A percentile compares a stretch with the other conserved stretches of the same genome.
Conservation (phyloP, 2,329 filamentous ascomycete genomes). For the Xylariomycetidae sp. region DNA sequence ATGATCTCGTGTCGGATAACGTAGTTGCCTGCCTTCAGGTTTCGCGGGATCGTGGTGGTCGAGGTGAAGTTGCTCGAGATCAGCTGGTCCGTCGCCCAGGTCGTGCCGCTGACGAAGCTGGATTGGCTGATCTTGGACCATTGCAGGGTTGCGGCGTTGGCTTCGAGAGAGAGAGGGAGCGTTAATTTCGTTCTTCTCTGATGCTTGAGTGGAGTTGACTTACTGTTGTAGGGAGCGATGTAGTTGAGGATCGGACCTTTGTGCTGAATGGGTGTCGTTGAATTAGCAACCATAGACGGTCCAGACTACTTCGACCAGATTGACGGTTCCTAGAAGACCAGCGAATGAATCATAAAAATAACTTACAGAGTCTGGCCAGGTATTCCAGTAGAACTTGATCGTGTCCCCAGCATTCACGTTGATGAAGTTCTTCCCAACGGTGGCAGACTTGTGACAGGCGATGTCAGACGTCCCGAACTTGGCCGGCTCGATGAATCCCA, state of each 20-base stretch:
- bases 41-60: constrained; percentile 37
- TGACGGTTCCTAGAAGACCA: no score
- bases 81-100: constrained; percentile 49
- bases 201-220: constrained; percentile 27
- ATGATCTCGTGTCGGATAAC: constrained; percentile 47
- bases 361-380: constrained; percentile 34
- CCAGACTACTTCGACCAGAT: no score
- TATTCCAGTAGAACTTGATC: constrained; percentile 34
- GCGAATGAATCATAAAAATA: no score
- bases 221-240: constrained; percentile 28
- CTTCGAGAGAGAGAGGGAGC: constrained; percentile 42
- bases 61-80: constrained; percentile 38
- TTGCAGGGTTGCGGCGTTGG: constrained; percentile 41
- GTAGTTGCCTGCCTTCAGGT: constrained; percentile 42
- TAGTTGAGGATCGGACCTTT: constrained; percentile 31
- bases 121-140: constrained; percentile 54
- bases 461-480: constrained; percentile 34
- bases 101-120: constrained; percentile 41
- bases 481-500: constrained; percentile 42
- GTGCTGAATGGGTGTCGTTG: no score
- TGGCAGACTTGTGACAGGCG: constrained; percentile 41
- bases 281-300: no score
- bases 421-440: constrained; percentile 33
- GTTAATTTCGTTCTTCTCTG: no score
- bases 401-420: constrained; percentile 29